A percentile compares a stretch with the other conserved stretches of the same genome.
These are phyloP conservation scores for Podaxis sp. DNA, from an alignment of 768 basidiomycete genomes.

Conservation along the genomic window DNA sequence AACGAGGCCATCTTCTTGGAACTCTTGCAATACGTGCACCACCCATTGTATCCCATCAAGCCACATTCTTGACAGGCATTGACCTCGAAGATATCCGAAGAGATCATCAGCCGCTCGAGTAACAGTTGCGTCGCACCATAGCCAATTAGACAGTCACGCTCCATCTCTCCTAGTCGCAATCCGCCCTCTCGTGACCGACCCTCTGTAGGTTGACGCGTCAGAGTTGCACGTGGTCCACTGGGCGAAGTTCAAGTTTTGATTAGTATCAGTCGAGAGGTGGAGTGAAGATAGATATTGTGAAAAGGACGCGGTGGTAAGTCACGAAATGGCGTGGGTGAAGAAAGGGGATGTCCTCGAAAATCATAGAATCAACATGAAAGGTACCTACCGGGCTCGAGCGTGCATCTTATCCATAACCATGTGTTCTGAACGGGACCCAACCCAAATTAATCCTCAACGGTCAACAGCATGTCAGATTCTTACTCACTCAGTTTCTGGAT, in stretches of 20 bases:
- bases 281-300: constrained; percentile 6
- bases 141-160: constrained; percentile 96
- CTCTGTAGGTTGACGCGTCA: constrained; percentile 98
- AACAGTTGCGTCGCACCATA: constrained; percentile 98
- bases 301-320: neutral
- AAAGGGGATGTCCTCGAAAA: constrained; percentile 2
- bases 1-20: constrained; percentile 95
- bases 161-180: constrained; percentile 97
- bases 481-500: constrained; percentile 88
- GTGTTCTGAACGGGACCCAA: constrained; percentile 58
- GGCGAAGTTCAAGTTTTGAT: neutral
- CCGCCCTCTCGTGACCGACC: constrained; percentile 98
- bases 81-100: constrained; percentile 96
- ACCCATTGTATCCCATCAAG: constrained; percentile 90
- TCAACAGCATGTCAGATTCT: neutral
- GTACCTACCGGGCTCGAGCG: constrained; percentile 83
- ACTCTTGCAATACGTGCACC: constrained; percentile 98
- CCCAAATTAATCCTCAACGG: constrained; percentile 3
- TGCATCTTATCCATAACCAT: constrained; percentile 99
- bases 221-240: constrained; percentile 92
- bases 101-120: constrained; percentile 97
- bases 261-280: constrained; percentile 7
- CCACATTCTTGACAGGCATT: constrained; percentile 96
- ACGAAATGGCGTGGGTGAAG: constrained; percentile 1
- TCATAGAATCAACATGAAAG: neutral